Evolutionary conservation across 1,284 basidiomycete genomes (phyloP).

Genomic region (Rhodotorula glutinis): DNA sequence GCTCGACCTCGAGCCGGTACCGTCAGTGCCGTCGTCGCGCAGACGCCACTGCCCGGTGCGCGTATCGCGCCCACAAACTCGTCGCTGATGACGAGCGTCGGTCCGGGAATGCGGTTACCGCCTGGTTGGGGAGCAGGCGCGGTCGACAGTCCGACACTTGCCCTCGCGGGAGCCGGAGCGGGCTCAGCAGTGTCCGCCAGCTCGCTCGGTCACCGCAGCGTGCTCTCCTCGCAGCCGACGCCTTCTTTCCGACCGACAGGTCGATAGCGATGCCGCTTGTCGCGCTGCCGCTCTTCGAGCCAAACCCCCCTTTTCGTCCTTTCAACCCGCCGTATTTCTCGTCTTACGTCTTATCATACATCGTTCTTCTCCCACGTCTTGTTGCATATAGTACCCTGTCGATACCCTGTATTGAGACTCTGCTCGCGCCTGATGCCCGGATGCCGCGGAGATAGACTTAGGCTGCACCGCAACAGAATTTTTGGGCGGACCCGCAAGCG

Average conservation of each 20-base stretch:
- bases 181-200: neutral
- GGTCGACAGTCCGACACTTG: neutral
- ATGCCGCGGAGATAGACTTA: no score
- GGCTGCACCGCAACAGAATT: no score
- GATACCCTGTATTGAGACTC: neutral
- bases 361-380: neutral
- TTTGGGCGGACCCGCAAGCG: neutral
- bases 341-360: neutral
- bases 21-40: neutral
- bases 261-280: neutral
- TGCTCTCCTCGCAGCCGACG: conserved; percentile 11
- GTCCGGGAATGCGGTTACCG: conserved; percentile 30
- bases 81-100: conserved; percentile 1
- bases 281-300: no score
- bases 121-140: conserved; percentile 18
- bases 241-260: conserved; percentile 13
- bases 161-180: neutral
- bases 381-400: neutral
- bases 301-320: neutral
- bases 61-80: neutral
- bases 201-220: no score
- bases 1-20: neutral
- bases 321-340: neutral
- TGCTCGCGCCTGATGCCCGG: no score
- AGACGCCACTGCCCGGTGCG: neutral